Evolutionary conservation across 2,329 filamentous ascomycete species (phyloP).

Genomic region (Colletotrichum lupini): DNA sequence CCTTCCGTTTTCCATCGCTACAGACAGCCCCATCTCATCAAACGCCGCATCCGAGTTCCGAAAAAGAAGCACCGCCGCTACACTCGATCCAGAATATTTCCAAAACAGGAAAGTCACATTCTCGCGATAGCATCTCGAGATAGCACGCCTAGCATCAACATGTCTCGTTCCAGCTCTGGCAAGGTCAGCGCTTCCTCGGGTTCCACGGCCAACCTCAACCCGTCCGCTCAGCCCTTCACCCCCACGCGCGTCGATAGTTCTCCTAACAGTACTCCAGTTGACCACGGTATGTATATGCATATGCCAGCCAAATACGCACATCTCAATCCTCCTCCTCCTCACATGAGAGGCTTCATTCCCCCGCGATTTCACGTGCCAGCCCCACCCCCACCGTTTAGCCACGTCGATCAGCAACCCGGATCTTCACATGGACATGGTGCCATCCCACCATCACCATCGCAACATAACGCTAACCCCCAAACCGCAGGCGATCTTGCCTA

Average conservation of each 20-base stretch:
- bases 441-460: neutral
- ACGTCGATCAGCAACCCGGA: neutral
- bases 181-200: neutral
- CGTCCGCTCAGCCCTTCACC: neutral
- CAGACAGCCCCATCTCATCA: neutral
- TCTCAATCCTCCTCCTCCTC: neutral
- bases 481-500: conserved; percentile 12
- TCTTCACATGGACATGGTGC: conserved; percentile 1
- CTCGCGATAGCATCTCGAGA: neutral
- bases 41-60: neutral
- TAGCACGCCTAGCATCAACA: neutral
- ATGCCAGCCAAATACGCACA: neutral
- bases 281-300: neutral
- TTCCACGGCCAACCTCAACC: neutral
- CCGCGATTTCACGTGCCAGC: neutral
- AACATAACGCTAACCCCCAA: neutral
- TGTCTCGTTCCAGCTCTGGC: neutral
- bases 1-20: neutral
- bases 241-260: neutral
- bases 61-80: neutral
- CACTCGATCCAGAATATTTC: neutral
- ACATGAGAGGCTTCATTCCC: neutral
- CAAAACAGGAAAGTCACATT: neutral
- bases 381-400: neutral
- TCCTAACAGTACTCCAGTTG: neutral